Percentiles rank a stretch among this genome's conserved stretches.
These are phyloP conservation scores for Eimeria acervulina DNA, from an alignment of 169 alveolate genomes.

Conservation along the genomic window DNA sequence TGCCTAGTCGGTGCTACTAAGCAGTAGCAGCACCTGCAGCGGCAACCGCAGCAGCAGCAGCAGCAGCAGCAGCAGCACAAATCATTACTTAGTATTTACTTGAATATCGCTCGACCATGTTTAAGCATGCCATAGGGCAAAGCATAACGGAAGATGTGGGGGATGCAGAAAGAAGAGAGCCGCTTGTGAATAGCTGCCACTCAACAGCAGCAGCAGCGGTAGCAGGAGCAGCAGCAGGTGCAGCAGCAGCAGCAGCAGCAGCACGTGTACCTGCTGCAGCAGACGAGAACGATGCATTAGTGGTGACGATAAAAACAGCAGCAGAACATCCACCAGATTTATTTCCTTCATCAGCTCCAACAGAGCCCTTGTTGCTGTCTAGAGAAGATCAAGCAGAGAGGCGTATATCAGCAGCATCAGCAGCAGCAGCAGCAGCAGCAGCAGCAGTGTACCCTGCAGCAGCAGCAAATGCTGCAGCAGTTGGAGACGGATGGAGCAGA, in stretches of 20 bases:
- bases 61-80: background rate
- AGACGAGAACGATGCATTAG: too few species aligned
- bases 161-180: background rate
- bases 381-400: too few species aligned
- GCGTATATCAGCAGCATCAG: too few species aligned
- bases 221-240: constrained; percentile 9
- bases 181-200: background rate
- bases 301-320: background rate
- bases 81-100: background rate
- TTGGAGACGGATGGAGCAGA: too few species aligned
- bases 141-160: background rate
- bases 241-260: constrained; percentile 34
- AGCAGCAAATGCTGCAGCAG: too few species aligned
- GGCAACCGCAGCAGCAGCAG: background rate
- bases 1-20: background rate
- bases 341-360: too few species aligned
- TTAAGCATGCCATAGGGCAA: background rate
- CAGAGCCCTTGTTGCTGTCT: too few species aligned
- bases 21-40: constrained; percentile 25
- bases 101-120: background rate
- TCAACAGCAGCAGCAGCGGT: background rate
- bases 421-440: too few species aligned
- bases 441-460: too few species aligned
- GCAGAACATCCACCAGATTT: background rate
- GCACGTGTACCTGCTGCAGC: background rate